Base-by-base conservation (phyloP, 352 stramenopile genomes). In the Pythium sp. region DNA sequence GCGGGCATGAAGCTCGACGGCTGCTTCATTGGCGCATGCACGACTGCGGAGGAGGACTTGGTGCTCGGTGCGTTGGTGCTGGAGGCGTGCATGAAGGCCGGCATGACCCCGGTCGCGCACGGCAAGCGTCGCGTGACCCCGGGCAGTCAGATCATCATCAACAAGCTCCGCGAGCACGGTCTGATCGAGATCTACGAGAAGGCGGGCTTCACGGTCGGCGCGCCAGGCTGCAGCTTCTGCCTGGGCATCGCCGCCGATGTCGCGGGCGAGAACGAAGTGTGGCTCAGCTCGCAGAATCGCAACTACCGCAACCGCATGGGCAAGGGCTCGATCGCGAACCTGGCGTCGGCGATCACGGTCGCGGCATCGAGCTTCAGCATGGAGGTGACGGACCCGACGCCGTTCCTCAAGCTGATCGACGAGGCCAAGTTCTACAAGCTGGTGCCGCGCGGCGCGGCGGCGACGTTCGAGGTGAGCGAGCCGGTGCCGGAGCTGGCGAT, bases 221-320 rank as follows among this genome's bases (percentile, higher is more conserved):
- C 84, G 0, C 87, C 87, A 0, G 85, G 86, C 32, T 95, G 87
- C 79, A 90, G 80, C 68, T 94, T 88, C 73, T 95, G 87, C 58
- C 71, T 95, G 1, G 87, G 82, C 36, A 94, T 95, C 32, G 87
- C 83, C 49, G 86, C 86, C n/a, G 87, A 94, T 59, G 86, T 95
- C 7, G 86, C 86, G 3, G 81, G 81, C 9, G 86, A 94, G 62
- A 87, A 90, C 61, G 86, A 95, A 53, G 87, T 95, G 59, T 94
- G 87, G 86, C 84, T 95, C 61, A 89, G 75, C 34, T 82, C 69
- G 54, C 86, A 94, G 80, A 95, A 95, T 76, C 86, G 87, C 26
- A 95, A 95, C 76, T 95, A 93, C 76, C 83, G 86, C 62, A 94
- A 94, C 80, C 87, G 87, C 57, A 95, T 95, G 87, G 87, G 87